phyloP scores from a whole-genome alignment of 2,329 filamentous ascomycete species.

The Seiridium unicorne region DNA sequence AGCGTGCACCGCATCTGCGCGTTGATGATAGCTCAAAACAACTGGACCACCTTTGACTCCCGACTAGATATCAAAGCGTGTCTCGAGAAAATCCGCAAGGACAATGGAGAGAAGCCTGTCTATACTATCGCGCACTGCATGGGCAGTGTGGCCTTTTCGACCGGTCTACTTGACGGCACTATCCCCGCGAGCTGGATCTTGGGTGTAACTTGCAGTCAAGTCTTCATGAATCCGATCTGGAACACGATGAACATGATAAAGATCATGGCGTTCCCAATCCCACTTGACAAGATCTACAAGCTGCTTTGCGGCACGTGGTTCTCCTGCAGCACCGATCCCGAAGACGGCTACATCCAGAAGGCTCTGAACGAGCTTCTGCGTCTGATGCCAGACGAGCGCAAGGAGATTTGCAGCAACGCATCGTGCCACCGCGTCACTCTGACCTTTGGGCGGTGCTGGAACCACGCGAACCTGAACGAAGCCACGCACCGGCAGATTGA shows the following conservation, averaged over 20 bases:
- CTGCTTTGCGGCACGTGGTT: slow-evolving; percentile 53
- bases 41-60: slow-evolving; percentile 59
- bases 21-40: slow-evolving; percentile 45
- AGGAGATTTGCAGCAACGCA: slow-evolving; percentile 60
- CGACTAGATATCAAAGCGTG: slow-evolving; percentile 58
- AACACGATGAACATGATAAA: slow-evolving; percentile 55
- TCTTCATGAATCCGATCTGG: slow-evolving; percentile 64
- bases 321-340: slow-evolving; percentile 43
- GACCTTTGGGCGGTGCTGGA: slow-evolving; percentile 64
- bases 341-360: slow-evolving; percentile 49
- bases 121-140: slow-evolving; percentile 64
- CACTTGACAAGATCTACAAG: slow-evolving; percentile 48
- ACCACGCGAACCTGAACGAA: slow-evolving; percentile 63
- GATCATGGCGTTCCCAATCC: slow-evolving; percentile 44
- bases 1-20: slow-evolving; percentile 58
- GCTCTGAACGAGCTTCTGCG: slow-evolving; percentile 55
- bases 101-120: slow-evolving; percentile 34
- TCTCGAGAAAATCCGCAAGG: slow-evolving; percentile 48
- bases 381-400: slow-evolving; percentile 51
- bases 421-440: slow-evolving; percentile 60
- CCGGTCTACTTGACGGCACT: slow-evolving; percentile 60
- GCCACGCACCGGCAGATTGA: slow-evolving; percentile 62
- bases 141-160: slow-evolving; percentile 57
- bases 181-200: slow-evolving; percentile 56
- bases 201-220: slow-evolving; percentile 58